These are phyloP conservation scores for Adansonia digitata DNA, from an alignment of 345 rosid genomes.

Conservation along the genomic window DNA sequence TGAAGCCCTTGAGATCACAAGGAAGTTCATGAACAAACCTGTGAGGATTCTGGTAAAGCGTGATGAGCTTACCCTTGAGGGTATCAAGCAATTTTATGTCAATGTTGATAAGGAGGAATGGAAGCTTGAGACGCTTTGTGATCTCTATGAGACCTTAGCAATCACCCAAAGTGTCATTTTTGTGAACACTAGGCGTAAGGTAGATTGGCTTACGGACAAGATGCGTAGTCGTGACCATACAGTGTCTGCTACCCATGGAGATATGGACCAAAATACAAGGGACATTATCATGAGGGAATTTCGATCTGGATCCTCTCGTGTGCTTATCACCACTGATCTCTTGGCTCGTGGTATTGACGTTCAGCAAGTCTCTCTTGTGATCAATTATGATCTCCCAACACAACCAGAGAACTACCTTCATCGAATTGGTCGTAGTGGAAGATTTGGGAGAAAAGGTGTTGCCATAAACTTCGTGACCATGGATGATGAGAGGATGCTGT, in stretches of 20 bases:
- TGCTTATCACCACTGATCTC: slow-evolving; percentile 32
- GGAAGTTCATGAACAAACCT: slow-evolving; percentile 47
- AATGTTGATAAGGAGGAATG: no score
- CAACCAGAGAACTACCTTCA: slow-evolving; percentile 35
- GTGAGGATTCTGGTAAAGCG: slow-evolving; percentile 48
- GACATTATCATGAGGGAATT: slow-evolving; percentile 24
- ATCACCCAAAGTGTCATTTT: slow-evolving; percentile 47
- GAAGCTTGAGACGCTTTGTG: slow-evolving; percentile 39
- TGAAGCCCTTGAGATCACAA: slow-evolving; percentile 49
- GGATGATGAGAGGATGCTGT: slow-evolving; percentile 22
- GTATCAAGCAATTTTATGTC: no score
- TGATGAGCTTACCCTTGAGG: slow-evolving; percentile 46
- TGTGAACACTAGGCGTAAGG: slow-evolving; percentile 41
- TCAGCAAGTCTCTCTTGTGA: slow-evolving; percentile 39
- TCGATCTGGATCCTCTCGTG: slow-evolving; percentile 34
- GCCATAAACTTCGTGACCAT: slow-evolving; percentile 24
- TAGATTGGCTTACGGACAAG: slow-evolving; percentile 45
- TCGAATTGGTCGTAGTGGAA: slow-evolving; percentile 34
- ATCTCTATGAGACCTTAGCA: slow-evolving; percentile 37
- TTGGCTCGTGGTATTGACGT: slow-evolving; percentile 37
- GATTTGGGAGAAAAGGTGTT: slow-evolving; percentile 34
- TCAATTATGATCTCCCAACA: slow-evolving; percentile 33
- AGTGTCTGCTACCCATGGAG: slow-evolving; percentile 18
- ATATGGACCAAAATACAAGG: slow-evolving; percentile 10
- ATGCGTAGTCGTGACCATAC: slow-evolving; percentile 37